Evolutionary conservation across 768 basidiomycete species (phyloP).

Genomic region (Podaxis sp.): DNA sequence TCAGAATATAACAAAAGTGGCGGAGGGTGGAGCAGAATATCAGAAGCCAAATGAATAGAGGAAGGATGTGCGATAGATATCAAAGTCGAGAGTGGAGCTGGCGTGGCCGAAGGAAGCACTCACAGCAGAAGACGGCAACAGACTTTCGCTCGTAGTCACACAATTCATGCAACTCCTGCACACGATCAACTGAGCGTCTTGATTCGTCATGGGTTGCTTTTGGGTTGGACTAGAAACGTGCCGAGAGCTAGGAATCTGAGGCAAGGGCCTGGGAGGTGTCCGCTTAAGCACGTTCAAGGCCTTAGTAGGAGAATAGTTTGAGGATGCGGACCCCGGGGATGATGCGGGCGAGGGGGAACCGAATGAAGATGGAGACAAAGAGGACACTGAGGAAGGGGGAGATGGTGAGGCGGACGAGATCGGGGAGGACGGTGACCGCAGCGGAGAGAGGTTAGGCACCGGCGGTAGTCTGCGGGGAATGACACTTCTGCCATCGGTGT

Average conservation of each 20-base stretch:
- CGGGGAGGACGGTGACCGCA: neutral
- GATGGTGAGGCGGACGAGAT: conserved; percentile 6
- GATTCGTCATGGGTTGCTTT: neutral
- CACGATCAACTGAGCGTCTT: neutral
- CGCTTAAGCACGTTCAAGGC: conserved; percentile 19
- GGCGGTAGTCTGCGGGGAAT: conserved; percentile 8
- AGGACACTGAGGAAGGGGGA: neutral
- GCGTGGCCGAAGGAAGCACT: neutral
- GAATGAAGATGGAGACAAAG: conserved; percentile 3
- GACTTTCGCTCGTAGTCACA: conserved; percentile 9
- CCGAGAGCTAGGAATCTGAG: conserved; percentile 37
- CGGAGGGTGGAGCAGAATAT: conserved; percentile 33
- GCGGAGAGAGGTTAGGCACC: conserved; percentile 4
- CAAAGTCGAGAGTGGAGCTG: conserved; percentile 18
- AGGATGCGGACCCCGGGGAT: conserved; percentile 4
- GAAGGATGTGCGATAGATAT: conserved; percentile 36
- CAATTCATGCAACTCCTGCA: conserved; percentile 14
- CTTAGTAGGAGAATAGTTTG: neutral
- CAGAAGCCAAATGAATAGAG: conserved; percentile 28
- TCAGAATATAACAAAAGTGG: neutral
- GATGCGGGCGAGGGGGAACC: conserved; percentile 2
- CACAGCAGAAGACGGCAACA: conserved; percentile 11
- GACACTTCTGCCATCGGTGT: conserved; percentile 6
- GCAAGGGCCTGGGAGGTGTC: conserved; percentile 43
- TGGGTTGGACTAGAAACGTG: neutral